Percentiles rank a stretch among this genome's conserved stretches.
These are phyloP conservation scores for Podospora didyma DNA, from an alignment of 495 filamentous ascomycete genomes.

Conservation along the genomic window DNA sequence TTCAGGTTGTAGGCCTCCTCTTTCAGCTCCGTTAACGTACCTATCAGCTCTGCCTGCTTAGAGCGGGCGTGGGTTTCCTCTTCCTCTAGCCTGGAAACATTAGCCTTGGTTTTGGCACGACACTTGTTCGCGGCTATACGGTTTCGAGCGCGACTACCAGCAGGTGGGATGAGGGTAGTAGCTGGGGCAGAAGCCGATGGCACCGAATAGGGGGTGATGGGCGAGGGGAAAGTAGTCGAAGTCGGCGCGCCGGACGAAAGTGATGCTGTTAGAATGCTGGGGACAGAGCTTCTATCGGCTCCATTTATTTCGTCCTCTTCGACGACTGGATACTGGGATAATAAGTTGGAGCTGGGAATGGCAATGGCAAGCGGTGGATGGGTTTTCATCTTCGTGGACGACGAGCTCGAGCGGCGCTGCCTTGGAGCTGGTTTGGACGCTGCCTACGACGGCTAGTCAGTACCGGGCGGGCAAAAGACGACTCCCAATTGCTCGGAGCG, in stretches of 20 bases:
- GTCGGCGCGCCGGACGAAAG: neutral
- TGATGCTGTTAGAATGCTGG: neutral
- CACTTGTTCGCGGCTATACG: neutral
- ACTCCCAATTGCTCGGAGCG: no score
- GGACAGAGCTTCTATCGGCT: neutral
- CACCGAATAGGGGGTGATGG: neutral
- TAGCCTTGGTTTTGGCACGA: slow-evolving; percentile 1
- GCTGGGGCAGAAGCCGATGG: neutral
- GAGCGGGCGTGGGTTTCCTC: neutral
- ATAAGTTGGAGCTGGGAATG: no score
- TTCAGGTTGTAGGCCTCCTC: slow-evolving; percentile 3
- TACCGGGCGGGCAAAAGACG: no score
- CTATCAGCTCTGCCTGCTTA: neutral
- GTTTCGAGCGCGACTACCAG: neutral
- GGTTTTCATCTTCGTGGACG: no score
- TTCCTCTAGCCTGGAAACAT: neutral
- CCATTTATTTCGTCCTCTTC: neutral
- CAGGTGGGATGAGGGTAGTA: neutral
- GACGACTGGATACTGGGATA: no score
- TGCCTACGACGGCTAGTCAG: no score
- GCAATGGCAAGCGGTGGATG: no score
- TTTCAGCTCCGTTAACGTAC: neutral
- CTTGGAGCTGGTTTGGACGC: no score
- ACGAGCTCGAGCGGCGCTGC: no score
- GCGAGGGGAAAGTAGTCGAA: neutral